Evolutionary conservation across 2,329 filamentous ascomycete genomes (phyloP).

Genomic region (Pseudohalonectria lignicola): DNA sequence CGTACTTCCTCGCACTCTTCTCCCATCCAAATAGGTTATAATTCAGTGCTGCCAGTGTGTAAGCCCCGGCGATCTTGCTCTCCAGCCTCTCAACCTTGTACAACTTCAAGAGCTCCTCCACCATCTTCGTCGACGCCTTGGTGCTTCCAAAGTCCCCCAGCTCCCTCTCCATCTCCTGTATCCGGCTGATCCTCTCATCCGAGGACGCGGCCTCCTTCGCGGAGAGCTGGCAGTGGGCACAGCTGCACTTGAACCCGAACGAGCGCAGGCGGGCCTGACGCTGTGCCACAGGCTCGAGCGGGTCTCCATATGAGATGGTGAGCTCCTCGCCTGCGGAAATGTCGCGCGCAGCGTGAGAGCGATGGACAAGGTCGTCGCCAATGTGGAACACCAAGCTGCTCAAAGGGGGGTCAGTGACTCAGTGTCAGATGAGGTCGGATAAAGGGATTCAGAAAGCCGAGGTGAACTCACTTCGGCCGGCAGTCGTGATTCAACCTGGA

Average conservation of each 20-base stretch:
- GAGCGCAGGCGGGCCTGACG: constrained; percentile 16
- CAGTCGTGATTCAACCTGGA: constrained; percentile 27
- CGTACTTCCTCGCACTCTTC: constrained; percentile 17
- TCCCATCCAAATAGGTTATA: constrained; percentile 22
- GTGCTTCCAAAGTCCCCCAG: constrained; percentile 11
- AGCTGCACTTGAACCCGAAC: constrained; percentile 26
- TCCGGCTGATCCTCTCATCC: constrained; percentile 17
- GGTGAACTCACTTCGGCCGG: constrained; percentile 24
- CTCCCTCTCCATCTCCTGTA: constrained; percentile 15
- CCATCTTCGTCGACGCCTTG: constrained; percentile 22
- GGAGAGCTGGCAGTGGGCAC: constrained; percentile 17
- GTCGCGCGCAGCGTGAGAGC: constrained; percentile 21
- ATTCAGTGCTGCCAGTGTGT: constrained; percentile 24
- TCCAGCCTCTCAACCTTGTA: constrained; percentile 21
- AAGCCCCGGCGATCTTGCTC: constrained; percentile 20
- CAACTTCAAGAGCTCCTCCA: constrained; percentile 16
- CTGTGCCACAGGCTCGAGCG: constrained; percentile 12
- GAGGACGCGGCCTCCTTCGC: constrained; percentile 12
- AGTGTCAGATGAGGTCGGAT: neutral
- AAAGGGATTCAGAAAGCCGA: no score
- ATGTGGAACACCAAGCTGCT: constrained; percentile 20
- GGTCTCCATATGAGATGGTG: constrained; percentile 22
- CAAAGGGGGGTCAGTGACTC: neutral
- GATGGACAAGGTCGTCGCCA: constrained; percentile 20
- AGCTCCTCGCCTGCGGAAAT: constrained; percentile 24